phyloP scores from a whole-genome alignment of 1,284 basidiomycete species.

The Trichosporon faecale region DNA sequence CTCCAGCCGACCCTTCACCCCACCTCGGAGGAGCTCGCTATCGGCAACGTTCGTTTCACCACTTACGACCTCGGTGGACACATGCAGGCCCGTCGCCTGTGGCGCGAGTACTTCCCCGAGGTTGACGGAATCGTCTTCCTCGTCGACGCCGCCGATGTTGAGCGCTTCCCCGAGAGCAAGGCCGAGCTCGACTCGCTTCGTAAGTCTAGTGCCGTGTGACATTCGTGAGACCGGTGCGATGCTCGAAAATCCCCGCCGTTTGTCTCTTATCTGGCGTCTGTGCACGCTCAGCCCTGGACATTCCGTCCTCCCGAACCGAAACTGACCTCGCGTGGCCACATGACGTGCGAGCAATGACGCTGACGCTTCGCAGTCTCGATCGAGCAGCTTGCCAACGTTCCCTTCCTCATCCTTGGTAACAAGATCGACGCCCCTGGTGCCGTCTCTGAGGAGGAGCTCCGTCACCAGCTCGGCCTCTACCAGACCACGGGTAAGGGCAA shows the following conservation, averaged over 20 bases:
- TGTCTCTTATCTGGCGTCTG: neutral
- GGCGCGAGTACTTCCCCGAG: slow-evolving; percentile 99
- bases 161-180: slow-evolving; percentile 93
- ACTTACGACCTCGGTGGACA: slow-evolving; percentile 99
- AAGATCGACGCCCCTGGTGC: slow-evolving; percentile 99
- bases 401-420: slow-evolving; percentile 98
- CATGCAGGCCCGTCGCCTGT: slow-evolving; percentile 96
- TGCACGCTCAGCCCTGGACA: neutral
- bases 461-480: slow-evolving; percentile 91
- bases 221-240: neutral
- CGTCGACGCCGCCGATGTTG: slow-evolving; percentile 93
- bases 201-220: slow-evolving; percentile 25
- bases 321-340: neutral
- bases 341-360: neutral
- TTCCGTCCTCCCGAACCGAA: neutral
- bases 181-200: slow-evolving; percentile 91
- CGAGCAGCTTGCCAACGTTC: slow-evolving; percentile 90
- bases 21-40: slow-evolving; percentile 98
- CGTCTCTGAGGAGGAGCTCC: slow-evolving; percentile 94
- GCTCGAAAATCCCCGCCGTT: neutral
- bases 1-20: slow-evolving; percentile 98
- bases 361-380: slow-evolving; percentile 57
- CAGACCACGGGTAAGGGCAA: slow-evolving; percentile 99
- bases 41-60: slow-evolving; percentile 98
- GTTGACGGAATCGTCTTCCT: slow-evolving; percentile 99